Conservation (phyloP, 371 early-diverging fungal species). For the Neoconidiobolus thromboides region DNA sequence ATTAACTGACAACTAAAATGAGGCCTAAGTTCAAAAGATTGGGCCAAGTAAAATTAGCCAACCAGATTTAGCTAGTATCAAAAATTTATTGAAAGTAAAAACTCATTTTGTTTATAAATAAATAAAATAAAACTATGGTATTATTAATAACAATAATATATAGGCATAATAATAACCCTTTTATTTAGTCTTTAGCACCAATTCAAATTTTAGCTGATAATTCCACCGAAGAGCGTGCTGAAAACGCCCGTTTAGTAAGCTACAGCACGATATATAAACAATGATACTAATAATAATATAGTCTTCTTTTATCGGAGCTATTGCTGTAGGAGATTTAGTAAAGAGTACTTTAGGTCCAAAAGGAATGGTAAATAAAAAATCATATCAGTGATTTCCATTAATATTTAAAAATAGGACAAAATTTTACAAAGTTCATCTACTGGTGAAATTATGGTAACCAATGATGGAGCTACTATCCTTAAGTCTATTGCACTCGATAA, state of each 20-base stretch:
- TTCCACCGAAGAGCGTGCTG: constrained; percentile 89
- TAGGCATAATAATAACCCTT: no score
- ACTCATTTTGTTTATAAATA: no score
- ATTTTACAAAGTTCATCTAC: constrained; percentile 69
- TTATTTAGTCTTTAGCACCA: constrained; percentile 36
- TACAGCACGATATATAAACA: not conserved
- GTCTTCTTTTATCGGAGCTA: constrained; percentile 59
- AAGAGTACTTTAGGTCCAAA: constrained; percentile 80
- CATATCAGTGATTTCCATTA: not conserved
- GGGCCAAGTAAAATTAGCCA: no score
- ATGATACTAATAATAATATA: constrained; percentile 4
- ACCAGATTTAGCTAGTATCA: no score
- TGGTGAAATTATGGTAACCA: constrained; percentile 88
- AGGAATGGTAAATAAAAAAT: constrained; percentile 62
- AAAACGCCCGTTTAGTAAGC: constrained; percentile 89
- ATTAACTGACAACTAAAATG: no score
- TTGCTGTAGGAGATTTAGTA: constrained; percentile 95
- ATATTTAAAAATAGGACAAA: constrained; percentile 49
- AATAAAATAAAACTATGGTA: no score
- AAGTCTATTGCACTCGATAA: constrained; percentile 96
- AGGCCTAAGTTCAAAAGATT: no score
- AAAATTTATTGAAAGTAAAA: no score
- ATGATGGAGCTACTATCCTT: constrained; percentile 99
- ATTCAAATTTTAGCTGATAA: constrained; percentile 79
- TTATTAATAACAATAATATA: no score